Base-by-base conservation (phyloP, 768 basidiomycete genomes). In the Clitopilus passeckerianus region DNA sequence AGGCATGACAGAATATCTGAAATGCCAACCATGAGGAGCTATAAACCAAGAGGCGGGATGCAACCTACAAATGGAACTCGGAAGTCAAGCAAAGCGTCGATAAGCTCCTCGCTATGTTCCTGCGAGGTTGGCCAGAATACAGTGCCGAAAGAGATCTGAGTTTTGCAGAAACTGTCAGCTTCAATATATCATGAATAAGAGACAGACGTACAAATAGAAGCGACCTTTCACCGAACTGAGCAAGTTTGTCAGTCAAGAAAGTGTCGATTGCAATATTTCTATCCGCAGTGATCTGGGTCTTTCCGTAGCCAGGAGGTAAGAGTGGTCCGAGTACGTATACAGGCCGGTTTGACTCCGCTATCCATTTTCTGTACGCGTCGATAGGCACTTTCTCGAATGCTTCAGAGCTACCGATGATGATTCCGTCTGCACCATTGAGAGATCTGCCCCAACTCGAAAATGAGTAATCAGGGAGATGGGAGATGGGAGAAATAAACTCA, bases 1-100 rank as follows among this genome's bases (percentile, higher is more conserved):
- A 68, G 10, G 64, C 66, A 54, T 62, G 56, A 9, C 63, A 59
- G 5, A 66, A 24, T 23, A 68, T 60, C 64, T 65, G 20, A 3
- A 50, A 41, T 14, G 3, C 5, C 4, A 7, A 50, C n/a, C 3
- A 50, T 50, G 46, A 50, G 46, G 22, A 20, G 20, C 4, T 50
- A 12, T 5, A n/a, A 9, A 12, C 12, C 15, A 50, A 7, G 5
- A 50, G n/a, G 37, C 14, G 10, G 10, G 37, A 41, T 41, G 37
- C 7, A 22, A 54, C 54, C 5, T 20, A 54, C 54, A 23, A 54
- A 54, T 1, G 54, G 54, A 4, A 54, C 34, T n/a, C 15, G 7
- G 15, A 23, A 23, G 4, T 54, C 54, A 33, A 54, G 22, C 30
- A 54, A 30, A 9, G 54, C 22, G 4, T 54, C 27, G 23, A 54